Percentiles rank a stretch among this genome's conserved stretches.
Conservation (phyloP, 257 asterid species). For the Solanum chilense region DNA sequence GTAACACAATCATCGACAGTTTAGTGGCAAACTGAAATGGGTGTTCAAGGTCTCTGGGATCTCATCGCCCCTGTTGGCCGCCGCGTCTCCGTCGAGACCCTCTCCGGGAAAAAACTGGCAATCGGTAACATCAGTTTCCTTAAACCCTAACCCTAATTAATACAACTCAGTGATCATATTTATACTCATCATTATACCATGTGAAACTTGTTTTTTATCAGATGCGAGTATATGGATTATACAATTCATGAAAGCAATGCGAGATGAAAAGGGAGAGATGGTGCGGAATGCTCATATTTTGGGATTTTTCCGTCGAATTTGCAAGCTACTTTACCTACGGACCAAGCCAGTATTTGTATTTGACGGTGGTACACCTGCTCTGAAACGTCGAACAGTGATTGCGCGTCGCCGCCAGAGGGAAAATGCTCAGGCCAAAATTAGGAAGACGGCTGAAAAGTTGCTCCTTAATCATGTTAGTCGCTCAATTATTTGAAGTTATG, state of each 20-base stretch:
- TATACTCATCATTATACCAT: not conserved
- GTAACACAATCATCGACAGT: not conserved
- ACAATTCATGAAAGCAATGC: conserved; percentile 97
- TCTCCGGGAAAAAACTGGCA: conserved; percentile 82
- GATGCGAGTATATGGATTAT: conserved; percentile 99
- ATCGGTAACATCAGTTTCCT: conserved; percentile 43
- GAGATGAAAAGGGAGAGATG: conserved; percentile 97
- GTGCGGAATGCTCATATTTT: conserved; percentile 82
- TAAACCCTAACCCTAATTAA: conserved; percentile 18
- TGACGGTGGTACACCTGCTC: conserved; percentile 96
- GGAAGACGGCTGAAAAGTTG: conserved; percentile 95
- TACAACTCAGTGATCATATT: not conserved
- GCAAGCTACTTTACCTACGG: conserved; percentile 82
- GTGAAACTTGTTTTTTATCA: conserved; percentile 9
- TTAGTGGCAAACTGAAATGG: conserved; percentile 25
- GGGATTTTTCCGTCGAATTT: conserved; percentile 90
- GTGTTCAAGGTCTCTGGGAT: conserved; percentile 96
- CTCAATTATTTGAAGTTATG: not conserved
- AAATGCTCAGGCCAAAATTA: conserved; percentile 91
- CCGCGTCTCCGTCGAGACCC: conserved; percentile 95
- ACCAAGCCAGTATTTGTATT: conserved; percentile 90
- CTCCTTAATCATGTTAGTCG: conserved; percentile 74
- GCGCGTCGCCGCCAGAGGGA: conserved; percentile 97
- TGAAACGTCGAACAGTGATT: conserved; percentile 85
- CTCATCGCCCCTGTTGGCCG: conserved; percentile 96